phyloP scores from a whole-genome alignment of 1,284 basidiomycete genomes.

The Lignosus rhinocerotis region DNA sequence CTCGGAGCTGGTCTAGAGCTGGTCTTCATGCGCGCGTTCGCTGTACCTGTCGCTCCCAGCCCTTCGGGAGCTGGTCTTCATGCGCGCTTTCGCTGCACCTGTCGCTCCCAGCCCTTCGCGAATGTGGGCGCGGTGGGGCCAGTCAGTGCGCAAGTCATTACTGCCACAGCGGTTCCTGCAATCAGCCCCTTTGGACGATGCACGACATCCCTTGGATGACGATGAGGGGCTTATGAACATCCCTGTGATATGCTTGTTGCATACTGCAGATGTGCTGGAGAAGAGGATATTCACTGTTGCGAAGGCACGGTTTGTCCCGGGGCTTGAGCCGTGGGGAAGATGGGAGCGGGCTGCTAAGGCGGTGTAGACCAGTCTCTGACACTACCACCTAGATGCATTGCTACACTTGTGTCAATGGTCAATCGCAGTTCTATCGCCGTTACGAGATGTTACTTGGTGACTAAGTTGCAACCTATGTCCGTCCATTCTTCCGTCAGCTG shows the following conservation, averaged over 20 bases:
- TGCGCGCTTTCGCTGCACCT: background rate
- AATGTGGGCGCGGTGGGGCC: slow-evolving; percentile 3
- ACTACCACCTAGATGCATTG: background rate
- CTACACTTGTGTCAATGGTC: background rate
- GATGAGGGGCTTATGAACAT: background rate
- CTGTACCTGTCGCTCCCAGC: background rate
- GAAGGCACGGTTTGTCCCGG: slow-evolving; percentile 28
- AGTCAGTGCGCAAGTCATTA: slow-evolving; percentile 15
- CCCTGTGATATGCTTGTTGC: slow-evolving; percentile 9
- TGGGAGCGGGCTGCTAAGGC: slow-evolving; percentile 24
- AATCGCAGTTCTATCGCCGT: background rate
- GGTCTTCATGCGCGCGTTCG: slow-evolving; percentile 14
- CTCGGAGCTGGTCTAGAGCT: no score
- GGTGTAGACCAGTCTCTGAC: background rate
- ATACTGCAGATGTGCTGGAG: slow-evolving; percentile 19
- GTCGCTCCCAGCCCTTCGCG: background rate
- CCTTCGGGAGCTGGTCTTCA: background rate
- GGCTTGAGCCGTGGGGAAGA: slow-evolving; percentile 30
- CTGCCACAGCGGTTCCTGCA: slow-evolving; percentile 18
- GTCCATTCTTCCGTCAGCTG: background rate
- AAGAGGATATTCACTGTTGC: slow-evolving; percentile 17
- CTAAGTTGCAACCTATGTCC: no score
- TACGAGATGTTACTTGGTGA: no score
- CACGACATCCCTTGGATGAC: slow-evolving; percentile 21
- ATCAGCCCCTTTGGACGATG: slow-evolving; percentile 4